Evolutionary conservation across 345 rosid genomes (phyloP), one percentile per base, ranked within the genome.

Genomic region (Citrus trifoliata): DNA sequence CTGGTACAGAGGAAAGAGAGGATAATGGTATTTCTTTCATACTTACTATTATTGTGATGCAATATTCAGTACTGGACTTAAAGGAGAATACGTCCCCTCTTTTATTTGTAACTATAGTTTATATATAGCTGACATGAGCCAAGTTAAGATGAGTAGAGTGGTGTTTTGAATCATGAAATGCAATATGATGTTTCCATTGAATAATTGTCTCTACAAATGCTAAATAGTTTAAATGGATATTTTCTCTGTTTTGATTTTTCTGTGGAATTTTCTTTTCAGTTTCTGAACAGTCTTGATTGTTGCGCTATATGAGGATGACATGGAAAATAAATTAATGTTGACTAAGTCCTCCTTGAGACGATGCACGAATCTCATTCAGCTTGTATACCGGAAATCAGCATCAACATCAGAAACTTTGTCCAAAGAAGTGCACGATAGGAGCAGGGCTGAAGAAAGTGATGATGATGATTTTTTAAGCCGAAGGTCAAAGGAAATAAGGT

Each of bases 321-420:
- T 84, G 86, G 97, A 97, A 67, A 96, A 93, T 76, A 76, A 80
- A 83, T 91, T 98, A 64, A 90, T 88, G 80, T 93, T 98, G 97
- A 96, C 88, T 86, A 89, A 88, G 81, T 88, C 91, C 42, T 88
- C 91, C 42, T 78, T 81, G 70, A 91, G 88, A 81, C 87, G 79
- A 72, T 86, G 80, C 69, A 82, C 64, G 12, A 92, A 89, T 81
- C 92, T 96, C 75, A 92, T 81, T 92, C 97, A 94, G 68, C 90
- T 87, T 76, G 98, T 96, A 71, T 94, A 92, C 83, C 95, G 95
- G 59, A 83, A 81, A 62, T 70, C 88, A 27, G 75, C 88, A 78
- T 76, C 93, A 51, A 46, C 77, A 62, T 81, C 80, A 64, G 72
- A 83, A 70, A 79, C 85, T 80, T 74, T 80, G 38, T 40, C 14